Percentiles rank a stretch among this genome's conserved stretches.
These are phyloP conservation scores for Collybiopsis confluens DNA, from an alignment of 768 basidiomycete species.

Conservation along the genomic window DNA sequence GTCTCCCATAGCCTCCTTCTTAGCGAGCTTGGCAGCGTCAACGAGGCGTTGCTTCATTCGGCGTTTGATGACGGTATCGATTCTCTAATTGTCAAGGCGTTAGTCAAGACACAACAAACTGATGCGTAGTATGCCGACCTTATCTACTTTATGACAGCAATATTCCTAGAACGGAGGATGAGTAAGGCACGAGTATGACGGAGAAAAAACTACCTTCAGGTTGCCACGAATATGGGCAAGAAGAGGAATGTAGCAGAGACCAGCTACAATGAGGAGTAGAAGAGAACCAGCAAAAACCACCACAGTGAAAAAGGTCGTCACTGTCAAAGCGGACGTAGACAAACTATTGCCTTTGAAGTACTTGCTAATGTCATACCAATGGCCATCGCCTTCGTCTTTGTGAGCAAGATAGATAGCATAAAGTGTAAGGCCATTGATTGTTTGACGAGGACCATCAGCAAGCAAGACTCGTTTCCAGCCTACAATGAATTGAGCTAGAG, in stretches of 20 bases:
- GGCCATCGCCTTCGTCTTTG: slow-evolving; percentile 38
- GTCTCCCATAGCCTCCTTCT: slow-evolving; percentile 90
- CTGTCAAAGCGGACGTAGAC: slow-evolving; percentile 78
- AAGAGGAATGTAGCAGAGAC: slow-evolving; percentile 87
- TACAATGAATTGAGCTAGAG: slow-evolving; percentile 11
- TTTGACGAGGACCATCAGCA: slow-evolving; percentile 95
- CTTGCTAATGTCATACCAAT: slow-evolving; percentile 68
- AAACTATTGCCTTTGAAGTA: slow-evolving; percentile 77
- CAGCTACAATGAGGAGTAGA: slow-evolving; percentile 77
- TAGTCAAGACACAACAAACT: slow-evolving; percentile 3
- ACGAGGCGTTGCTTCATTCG: slow-evolving; percentile 82
- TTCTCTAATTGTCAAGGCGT: slow-evolving; percentile 55
- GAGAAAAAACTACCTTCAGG: slow-evolving; percentile 62
- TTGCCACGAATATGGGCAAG: slow-evolving; percentile 96
- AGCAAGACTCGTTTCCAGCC: slow-evolving; percentile 59
- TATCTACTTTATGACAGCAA: slow-evolving; percentile 98
- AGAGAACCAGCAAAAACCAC: slow-evolving; percentile 83
- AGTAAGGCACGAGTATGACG: neutral
- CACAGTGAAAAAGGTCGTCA: slow-evolving; percentile 89
- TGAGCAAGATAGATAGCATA: slow-evolving; percentile 81
- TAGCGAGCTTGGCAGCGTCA: slow-evolving; percentile 76
- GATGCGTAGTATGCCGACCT: slow-evolving; percentile 42
- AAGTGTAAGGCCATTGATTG: slow-evolving; percentile 95
- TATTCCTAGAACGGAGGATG: slow-evolving; percentile 62
- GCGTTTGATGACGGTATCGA: slow-evolving; percentile 88